phyloP scores from a whole-genome alignment of 2,329 filamentous ascomycete genomes.

The Hirsutella minnesotensis region DNA sequence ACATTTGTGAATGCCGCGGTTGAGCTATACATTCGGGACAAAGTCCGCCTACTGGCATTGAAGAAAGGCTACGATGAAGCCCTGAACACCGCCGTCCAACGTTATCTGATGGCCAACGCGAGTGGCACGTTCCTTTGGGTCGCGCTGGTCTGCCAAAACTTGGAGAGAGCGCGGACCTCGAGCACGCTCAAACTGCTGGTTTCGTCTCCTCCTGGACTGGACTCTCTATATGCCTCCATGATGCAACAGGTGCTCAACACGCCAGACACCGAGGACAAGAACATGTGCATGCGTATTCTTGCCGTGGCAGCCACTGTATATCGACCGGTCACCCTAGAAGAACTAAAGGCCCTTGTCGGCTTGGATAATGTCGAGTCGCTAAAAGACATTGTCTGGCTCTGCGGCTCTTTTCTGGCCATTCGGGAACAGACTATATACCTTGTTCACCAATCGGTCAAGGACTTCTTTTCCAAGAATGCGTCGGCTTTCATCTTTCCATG shows the following conservation, averaged over 20 bases:
- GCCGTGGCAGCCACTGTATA: background rate
- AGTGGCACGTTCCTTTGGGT: background rate
- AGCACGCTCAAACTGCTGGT: background rate
- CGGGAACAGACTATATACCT: slow-evolving; percentile 15
- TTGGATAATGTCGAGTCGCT: slow-evolving; percentile 11
- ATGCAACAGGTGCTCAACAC: no score
- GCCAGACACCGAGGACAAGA: no score
- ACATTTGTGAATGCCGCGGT: no score
- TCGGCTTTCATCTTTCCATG: no score
- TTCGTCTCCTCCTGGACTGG: no score
- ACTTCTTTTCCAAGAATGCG: slow-evolving; percentile 23
- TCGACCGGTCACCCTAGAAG: background rate
- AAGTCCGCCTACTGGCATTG: no score
- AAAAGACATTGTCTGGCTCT: no score
- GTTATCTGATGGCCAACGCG: background rate
- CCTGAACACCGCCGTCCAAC: no score
- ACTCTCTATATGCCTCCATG: no score
- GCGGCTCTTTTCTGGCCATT: slow-evolving; percentile 13
- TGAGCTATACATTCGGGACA: no score
- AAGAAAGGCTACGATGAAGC: no score
- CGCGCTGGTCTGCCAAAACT: background rate
- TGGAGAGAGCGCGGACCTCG: background rate
- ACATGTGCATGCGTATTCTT: background rate
- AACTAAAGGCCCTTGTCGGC: background rate
- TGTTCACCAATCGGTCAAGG: slow-evolving; percentile 31